phyloP scores from a whole-genome alignment of 208 protist species.

The Balamuthia mandrillaris region DNA sequence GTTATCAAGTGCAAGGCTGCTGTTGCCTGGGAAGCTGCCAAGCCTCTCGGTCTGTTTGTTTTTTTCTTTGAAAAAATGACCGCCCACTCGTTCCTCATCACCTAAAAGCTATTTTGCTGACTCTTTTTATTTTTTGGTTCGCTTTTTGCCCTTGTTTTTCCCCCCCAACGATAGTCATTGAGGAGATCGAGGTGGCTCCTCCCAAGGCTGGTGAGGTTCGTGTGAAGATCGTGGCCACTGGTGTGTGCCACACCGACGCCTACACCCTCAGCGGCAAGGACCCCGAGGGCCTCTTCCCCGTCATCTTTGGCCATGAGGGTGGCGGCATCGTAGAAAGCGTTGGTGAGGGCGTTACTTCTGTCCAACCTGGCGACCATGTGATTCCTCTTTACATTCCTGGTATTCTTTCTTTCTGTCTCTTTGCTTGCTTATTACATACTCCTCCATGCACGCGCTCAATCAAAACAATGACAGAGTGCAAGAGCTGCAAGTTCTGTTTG shows the following conservation, averaged over 20 bases:
- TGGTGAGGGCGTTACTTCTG: slow-evolving; percentile 77
- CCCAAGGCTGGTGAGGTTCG: slow-evolving; percentile 79
- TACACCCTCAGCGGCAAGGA: slow-evolving; percentile 77
- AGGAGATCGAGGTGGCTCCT: slow-evolving; percentile 74
- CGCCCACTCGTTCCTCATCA: too few species aligned
- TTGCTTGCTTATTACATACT: too few species aligned
- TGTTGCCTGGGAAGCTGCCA: slow-evolving; percentile 72
- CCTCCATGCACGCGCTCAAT: too few species aligned
- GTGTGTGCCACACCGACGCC: slow-evolving; percentile 82
- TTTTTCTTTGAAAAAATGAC: too few species aligned
- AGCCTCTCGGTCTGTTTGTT: slow-evolving; percentile 41
- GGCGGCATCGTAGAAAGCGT: slow-evolving; percentile 80
- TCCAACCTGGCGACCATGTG: too few species aligned
- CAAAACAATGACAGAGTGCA: too few species aligned
- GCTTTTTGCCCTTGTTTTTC: not conserved
- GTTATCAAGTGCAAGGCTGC: slow-evolving; percentile 73
- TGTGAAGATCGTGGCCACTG: slow-evolving; percentile 70
- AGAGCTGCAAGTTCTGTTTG: slow-evolving; percentile 81
- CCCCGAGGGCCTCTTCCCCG: slow-evolving; percentile 79
- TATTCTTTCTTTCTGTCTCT: too few species aligned
- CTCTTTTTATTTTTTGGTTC: not conserved
- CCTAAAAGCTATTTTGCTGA: not conserved
- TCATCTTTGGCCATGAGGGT: slow-evolving; percentile 80
- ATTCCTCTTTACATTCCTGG: too few species aligned
- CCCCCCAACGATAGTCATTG: slow-evolving; percentile 59